Evolutionary conservation across 306 rosid genomes (phyloP).

Genomic region (Castanospermum australe): DNA sequence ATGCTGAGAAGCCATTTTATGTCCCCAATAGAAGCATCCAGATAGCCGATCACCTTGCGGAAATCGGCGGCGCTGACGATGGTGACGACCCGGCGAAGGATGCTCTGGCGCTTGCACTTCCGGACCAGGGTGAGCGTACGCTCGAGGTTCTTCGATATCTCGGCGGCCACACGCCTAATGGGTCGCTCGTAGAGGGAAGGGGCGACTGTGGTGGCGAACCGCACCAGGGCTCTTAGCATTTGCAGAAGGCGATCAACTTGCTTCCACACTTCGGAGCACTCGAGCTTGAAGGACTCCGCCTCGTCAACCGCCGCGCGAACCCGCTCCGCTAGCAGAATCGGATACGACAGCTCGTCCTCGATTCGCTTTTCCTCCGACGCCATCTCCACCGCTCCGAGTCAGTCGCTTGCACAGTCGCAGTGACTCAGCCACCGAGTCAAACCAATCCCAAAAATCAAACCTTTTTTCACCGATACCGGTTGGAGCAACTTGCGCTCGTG

Average conservation of each 20-base stretch:
- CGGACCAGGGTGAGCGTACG: conserved; percentile 56
- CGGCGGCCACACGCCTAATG: conserved; percentile 56
- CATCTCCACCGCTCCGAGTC: conserved; percentile 40
- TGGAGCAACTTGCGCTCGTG: not conserved
- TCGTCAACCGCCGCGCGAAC: conserved; percentile 56
- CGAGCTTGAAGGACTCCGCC: conserved; percentile 54
- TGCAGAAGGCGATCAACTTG: conserved; percentile 63
- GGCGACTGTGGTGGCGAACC: conserved; percentile 47
- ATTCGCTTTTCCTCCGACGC: conserved; percentile 55
- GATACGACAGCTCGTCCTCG: conserved; percentile 61
- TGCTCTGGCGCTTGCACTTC: conserved; percentile 66
- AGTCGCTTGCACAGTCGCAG: not conserved
- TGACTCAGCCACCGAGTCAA: conserved; percentile 8
- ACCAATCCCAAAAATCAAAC: not conserved
- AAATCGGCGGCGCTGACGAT: conserved; percentile 63
- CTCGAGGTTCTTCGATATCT: conserved; percentile 56
- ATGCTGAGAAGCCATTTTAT: conserved; percentile 68
- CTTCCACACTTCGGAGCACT: conserved; percentile 66
- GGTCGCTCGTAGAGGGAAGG: conserved; percentile 67
- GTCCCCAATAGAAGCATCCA: conserved; percentile 72
- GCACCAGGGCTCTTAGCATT: conserved; percentile 65
- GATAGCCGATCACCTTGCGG: conserved; percentile 38
- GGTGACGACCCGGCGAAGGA: conserved; percentile 61
- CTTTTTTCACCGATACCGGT: not conserved
- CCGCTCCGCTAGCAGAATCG: conserved; percentile 68